phyloP scores from a whole-genome alignment of 2,329 filamentous ascomycete species.

The Pyricularia sp. region DNA sequence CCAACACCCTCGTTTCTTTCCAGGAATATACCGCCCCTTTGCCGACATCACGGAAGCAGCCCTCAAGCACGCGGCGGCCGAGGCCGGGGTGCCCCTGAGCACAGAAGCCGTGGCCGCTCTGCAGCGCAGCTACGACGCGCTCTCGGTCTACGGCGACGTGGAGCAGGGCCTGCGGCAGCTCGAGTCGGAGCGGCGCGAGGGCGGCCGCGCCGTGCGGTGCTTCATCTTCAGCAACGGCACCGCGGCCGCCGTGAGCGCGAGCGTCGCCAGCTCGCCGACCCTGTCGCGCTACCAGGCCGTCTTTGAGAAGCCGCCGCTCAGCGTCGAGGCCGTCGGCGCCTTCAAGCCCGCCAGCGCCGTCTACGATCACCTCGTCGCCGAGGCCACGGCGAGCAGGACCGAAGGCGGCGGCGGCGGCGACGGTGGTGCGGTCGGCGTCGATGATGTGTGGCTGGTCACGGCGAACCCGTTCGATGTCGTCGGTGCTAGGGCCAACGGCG shows the following conservation, averaged over 20 bases:
- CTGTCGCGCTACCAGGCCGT: constrained; percentile 31
- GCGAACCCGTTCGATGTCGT: constrained; percentile 63
- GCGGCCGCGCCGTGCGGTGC: constrained; percentile 28
- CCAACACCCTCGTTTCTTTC: neutral
- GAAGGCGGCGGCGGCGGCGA: constrained; percentile 23
- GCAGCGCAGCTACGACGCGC: constrained; percentile 51
- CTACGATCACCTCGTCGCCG: constrained; percentile 45
- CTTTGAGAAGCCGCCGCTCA: constrained; percentile 41
- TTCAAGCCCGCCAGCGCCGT: constrained; percentile 54
- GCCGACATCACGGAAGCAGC: constrained; percentile 47
- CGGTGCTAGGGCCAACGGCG: constrained; percentile 46
- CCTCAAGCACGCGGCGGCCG: constrained; percentile 50
- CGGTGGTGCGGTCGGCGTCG: constrained; percentile 27
- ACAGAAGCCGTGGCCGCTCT: constrained; percentile 31
- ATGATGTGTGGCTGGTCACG: constrained; percentile 53
- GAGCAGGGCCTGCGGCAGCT: constrained; percentile 35
- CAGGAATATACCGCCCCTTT: constrained; percentile 51
- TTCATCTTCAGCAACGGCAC: constrained; percentile 64
- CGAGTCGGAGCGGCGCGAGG: constrained; percentile 14
- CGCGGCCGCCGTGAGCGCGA: constrained; percentile 45
- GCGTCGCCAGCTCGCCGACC: constrained; percentile 42
- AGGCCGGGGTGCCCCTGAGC: constrained; percentile 34
- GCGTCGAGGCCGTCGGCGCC: constrained; percentile 42
- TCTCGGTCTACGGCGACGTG: constrained; percentile 54
- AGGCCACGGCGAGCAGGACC: constrained; percentile 14